Percentiles rank a stretch among this genome's conserved stretches.
Conservation (phyloP, 805 yeast species). For the Yarrowia bubula region DNA sequence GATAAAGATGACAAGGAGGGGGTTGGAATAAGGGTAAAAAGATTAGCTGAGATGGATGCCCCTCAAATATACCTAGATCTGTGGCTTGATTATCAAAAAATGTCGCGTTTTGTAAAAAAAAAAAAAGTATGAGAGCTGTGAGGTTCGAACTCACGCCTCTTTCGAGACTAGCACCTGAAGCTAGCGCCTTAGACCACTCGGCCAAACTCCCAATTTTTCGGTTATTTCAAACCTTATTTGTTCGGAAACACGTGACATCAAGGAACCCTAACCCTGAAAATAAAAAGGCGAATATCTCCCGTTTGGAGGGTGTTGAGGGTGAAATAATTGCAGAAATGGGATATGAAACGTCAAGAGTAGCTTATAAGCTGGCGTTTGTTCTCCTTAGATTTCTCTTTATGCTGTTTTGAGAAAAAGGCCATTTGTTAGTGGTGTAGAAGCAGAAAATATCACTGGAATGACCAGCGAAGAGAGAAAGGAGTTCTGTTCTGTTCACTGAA, state of each 20-base stretch:
- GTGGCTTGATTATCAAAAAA: not conserved
- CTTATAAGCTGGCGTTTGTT: too few species aligned
- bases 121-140: constrained; percentile 30
- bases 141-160: constrained; percentile 34
- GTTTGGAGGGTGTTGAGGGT: not conserved
- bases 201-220: not conserved
- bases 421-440: too few species aligned
- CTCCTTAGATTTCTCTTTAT: not conserved
- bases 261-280: not conserved
- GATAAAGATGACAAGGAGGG: too few species aligned
- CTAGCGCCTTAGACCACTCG: constrained; percentile 25
- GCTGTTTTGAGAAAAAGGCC: not conserved
- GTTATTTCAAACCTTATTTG: not conserved
- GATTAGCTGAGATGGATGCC: too few species aligned
- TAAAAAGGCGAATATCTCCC: not conserved
- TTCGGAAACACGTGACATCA: not conserved
- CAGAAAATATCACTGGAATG: too few species aligned
- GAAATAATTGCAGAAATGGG: not conserved
- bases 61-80: too few species aligned
- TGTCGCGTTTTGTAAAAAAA: not conserved
- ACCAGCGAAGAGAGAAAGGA: too few species aligned
- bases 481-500: too few species aligned
- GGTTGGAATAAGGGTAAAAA: too few species aligned
- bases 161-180: constrained; percentile 25
- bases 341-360: not conserved